Evolutionary conservation across 2,329 filamentous ascomycete genomes (phyloP).

Genomic region (Pseudogymnoascus sp.): DNA sequence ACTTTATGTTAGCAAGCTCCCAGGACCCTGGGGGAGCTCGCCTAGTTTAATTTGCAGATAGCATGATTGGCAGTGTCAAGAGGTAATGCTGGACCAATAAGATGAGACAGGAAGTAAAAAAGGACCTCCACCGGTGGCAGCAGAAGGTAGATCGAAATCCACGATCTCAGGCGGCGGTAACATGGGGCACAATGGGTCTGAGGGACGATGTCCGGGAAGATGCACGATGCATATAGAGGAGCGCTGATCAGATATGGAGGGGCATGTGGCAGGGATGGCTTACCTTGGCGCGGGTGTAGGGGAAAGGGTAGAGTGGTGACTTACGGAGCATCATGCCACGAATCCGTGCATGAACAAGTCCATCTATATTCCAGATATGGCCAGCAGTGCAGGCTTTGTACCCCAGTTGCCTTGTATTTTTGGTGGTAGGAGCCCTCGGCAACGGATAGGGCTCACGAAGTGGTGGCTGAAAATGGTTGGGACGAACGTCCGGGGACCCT

Average conservation of each 20-base stretch:
- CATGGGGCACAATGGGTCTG: constrained; percentile 21
- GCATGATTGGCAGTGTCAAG: constrained; percentile 11
- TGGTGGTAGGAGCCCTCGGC: not conserved
- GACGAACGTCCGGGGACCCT: not conserved
- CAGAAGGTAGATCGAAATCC: constrained; percentile 2
- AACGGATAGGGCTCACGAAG: not conserved
- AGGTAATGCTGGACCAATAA: constrained; percentile 8
- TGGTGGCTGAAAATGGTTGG: not conserved
- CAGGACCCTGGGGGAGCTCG: constrained; percentile 3
- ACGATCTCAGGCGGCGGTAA: constrained; percentile 15
- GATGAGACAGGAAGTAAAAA: constrained; percentile 1
- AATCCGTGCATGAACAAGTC: constrained; percentile 32
- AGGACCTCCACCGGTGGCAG: not conserved
- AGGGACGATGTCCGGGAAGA: constrained; percentile 27
- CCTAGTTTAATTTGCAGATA: constrained; percentile 1
- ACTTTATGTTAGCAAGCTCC: constrained; percentile 5
- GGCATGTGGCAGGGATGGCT: constrained; percentile 20
- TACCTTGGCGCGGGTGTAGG: constrained; percentile 23
- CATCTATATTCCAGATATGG: constrained; percentile 7
- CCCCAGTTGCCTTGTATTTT: not conserved
- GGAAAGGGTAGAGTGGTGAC: constrained; percentile 18
- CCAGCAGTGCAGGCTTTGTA: not conserved
- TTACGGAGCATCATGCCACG: constrained; percentile 22
- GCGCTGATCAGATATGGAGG: constrained; percentile 21
- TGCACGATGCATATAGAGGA: constrained; percentile 28